Evolutionary conservation across 2,329 filamentous ascomycete genomes (phyloP).

Genomic region (Diaporthe sp.): DNA sequence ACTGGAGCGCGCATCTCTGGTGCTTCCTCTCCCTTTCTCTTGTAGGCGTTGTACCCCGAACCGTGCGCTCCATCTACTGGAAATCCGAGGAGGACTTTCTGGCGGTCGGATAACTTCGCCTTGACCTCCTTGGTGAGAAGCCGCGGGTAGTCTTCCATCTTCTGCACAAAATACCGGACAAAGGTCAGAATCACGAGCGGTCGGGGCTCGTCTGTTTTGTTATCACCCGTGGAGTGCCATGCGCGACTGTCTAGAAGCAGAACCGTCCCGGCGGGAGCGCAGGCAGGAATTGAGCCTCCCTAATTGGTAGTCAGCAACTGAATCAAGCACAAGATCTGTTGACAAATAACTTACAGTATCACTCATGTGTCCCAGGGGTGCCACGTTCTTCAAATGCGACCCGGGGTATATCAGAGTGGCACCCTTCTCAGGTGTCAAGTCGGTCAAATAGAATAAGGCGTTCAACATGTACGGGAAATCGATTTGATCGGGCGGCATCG

Average conservation of each 20-base stretch:
- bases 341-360: not conserved
- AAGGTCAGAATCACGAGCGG: conserved; percentile 18
- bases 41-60: conserved; percentile 26
- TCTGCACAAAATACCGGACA: conserved; percentile 14
- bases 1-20: conserved; percentile 5
- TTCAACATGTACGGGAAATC: conserved; percentile 18
- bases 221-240: conserved; percentile 25
- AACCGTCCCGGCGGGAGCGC: conserved; percentile 7
- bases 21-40: conserved; percentile 14
- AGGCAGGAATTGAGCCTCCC: conserved; percentile 23
- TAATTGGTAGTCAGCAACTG: not conserved
- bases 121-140: conserved; percentile 7
- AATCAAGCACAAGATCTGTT: not conserved
- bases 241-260: conserved; percentile 26
- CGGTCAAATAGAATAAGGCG: conserved; percentile 12
- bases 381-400: conserved; percentile 20
- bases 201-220: conserved; percentile 14
- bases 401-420: conserved; percentile 20
- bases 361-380: conserved; percentile 22
- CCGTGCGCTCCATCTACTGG: conserved; percentile 16
- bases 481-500: conserved; percentile 20
- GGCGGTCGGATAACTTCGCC: conserved; percentile 20
- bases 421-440: conserved; percentile 29
- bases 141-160: conserved; percentile 20
- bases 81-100: conserved; percentile 5